These are phyloP conservation scores for Eucalyptus curtisii DNA, from an alignment of 345 rosid genomes.

Conservation along the genomic window DNA sequence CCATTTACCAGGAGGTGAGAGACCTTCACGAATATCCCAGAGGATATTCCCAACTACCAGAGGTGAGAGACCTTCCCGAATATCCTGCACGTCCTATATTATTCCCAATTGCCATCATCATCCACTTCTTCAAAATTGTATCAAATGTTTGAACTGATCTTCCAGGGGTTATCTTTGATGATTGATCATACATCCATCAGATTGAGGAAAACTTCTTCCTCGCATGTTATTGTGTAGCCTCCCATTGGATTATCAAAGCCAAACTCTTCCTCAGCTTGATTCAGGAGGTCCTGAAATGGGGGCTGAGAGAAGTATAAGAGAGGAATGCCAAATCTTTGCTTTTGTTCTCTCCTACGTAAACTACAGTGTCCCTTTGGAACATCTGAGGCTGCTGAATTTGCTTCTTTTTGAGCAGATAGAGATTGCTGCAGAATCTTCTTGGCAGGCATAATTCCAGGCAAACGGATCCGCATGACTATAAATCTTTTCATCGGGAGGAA, in stretches of 20 bases:
- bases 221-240: slow-evolving; percentile 20
- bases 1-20: too few species aligned
- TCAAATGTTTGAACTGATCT: neutral
- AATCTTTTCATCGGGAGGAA: neutral
- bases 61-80: too few species aligned
- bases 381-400: neutral
- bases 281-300: slow-evolving; percentile 11
- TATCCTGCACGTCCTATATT: too few species aligned
- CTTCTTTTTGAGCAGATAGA: neutral
- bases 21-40: too few species aligned
- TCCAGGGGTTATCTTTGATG: neutral
- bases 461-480: neutral
- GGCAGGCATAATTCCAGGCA: neutral
- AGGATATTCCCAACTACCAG: too few species aligned
- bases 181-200: neutral
- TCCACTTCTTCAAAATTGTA: neutral
- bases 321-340: slow-evolving; percentile 5
- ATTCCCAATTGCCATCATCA: too few species aligned
- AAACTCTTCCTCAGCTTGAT: slow-evolving; percentile 19
- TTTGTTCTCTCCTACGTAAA: slow-evolving; percentile 9
- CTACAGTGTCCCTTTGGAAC: neutral
- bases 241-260: slow-evolving; percentile 24
- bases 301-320: slow-evolving; percentile 5
- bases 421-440: slow-evolving; percentile 2
- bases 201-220: slow-evolving; percentile 9